Conservation (phyloP, 2,329 filamentous ascomycete genomes). For the Fusarium nurragi region DNA sequence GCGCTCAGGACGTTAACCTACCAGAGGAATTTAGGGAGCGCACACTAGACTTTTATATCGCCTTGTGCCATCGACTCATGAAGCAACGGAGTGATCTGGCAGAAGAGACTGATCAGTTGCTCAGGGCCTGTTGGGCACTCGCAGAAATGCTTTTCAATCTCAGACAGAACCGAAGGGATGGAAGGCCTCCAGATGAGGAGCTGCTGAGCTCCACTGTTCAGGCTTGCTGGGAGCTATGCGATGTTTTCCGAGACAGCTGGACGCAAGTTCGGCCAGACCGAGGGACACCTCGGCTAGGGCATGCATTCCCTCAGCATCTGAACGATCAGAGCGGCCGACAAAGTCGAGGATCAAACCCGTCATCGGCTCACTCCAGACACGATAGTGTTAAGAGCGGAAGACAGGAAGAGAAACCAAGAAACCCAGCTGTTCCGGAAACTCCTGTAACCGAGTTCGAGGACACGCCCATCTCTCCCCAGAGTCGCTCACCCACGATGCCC, state of each 20-base stretch:
- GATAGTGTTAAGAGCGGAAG: slow-evolving; percentile 60
- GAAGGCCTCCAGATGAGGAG: slow-evolving; percentile 79
- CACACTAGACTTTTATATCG: slow-evolving; percentile 94
- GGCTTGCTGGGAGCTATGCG: slow-evolving; percentile 93
- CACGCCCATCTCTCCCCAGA: slow-evolving; percentile 82
- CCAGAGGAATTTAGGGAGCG: slow-evolving; percentile 89
- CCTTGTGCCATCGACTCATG: slow-evolving; percentile 94
- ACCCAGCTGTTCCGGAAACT: slow-evolving; percentile 77
- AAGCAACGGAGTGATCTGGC: slow-evolving; percentile 84
- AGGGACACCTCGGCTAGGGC: slow-evolving; percentile 83
- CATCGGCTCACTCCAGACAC: slow-evolving; percentile 61
- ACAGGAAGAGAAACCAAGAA: slow-evolving; percentile 60
- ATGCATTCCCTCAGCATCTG: slow-evolving; percentile 73
- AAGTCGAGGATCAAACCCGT: slow-evolving; percentile 61
- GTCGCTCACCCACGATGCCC: slow-evolving; percentile 77
- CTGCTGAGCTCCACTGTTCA: slow-evolving; percentile 87
- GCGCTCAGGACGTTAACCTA: slow-evolving; percentile 81
- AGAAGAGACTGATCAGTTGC: slow-evolving; percentile 83
- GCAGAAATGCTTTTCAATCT: slow-evolving; percentile 94
- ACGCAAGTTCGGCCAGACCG: slow-evolving; percentile 86
- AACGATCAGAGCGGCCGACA: slow-evolving; percentile 60
- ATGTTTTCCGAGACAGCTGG: slow-evolving; percentile 93
- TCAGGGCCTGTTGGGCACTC: slow-evolving; percentile 87
- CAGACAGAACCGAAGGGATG: slow-evolving; percentile 81
- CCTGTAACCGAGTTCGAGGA: slow-evolving; percentile 97